These are phyloP conservation scores for Myriosclerotinia curreyana DNA, from an alignment of 2,329 filamentous ascomycete species.

Conservation along the genomic window DNA sequence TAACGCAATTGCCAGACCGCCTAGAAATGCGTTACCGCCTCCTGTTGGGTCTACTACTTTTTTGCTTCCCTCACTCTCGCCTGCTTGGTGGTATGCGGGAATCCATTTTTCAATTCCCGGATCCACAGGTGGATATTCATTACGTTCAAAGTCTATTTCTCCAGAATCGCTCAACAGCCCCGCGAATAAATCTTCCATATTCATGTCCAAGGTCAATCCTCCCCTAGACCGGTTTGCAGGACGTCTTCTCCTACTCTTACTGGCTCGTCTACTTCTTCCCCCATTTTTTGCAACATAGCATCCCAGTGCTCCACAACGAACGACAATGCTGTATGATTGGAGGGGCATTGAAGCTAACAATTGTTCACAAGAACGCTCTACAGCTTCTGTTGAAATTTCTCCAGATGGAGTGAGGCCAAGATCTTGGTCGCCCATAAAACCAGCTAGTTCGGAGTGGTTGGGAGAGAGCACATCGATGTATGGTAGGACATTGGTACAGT, in stretches of 20 bases:
- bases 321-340: slow-evolving; percentile 63
- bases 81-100: slow-evolving; percentile 64
- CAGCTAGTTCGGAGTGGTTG: slow-evolving; percentile 85
- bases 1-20: slow-evolving; percentile 56
- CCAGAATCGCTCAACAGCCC: slow-evolving; percentile 55
- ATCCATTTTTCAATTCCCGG: slow-evolving; percentile 66
- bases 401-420: slow-evolving; percentile 44
- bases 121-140: slow-evolving; percentile 52
- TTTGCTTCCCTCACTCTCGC: slow-evolving; percentile 9
- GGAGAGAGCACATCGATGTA: slow-evolving; percentile 66
- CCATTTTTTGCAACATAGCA: slow-evolving; percentile 57
- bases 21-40: slow-evolving; percentile 86
- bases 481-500: slow-evolving; percentile 61
- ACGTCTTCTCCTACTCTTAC: slow-evolving; percentile 28
- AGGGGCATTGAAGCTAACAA: slow-evolving; percentile 62
- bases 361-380: slow-evolving; percentile 61
- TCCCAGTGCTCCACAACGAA: slow-evolving; percentile 69
- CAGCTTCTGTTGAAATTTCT: slow-evolving; percentile 49
- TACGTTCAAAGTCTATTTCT: slow-evolving; percentile 43
- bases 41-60: slow-evolving; percentile 86
- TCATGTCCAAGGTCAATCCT: slow-evolving; percentile 56
- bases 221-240: slow-evolving; percentile 44
- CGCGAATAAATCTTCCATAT: slow-evolving; percentile 61
- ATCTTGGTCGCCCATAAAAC: slow-evolving; percentile 64
- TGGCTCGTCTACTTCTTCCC: slow-evolving; percentile 31